Percentiles rank a stretch among this genome's conserved stretches.
These are phyloP conservation scores for Umbilicaria muhlenbergii DNA, from an alignment of 495 filamentous ascomycete species.

Conservation along the genomic window DNA sequence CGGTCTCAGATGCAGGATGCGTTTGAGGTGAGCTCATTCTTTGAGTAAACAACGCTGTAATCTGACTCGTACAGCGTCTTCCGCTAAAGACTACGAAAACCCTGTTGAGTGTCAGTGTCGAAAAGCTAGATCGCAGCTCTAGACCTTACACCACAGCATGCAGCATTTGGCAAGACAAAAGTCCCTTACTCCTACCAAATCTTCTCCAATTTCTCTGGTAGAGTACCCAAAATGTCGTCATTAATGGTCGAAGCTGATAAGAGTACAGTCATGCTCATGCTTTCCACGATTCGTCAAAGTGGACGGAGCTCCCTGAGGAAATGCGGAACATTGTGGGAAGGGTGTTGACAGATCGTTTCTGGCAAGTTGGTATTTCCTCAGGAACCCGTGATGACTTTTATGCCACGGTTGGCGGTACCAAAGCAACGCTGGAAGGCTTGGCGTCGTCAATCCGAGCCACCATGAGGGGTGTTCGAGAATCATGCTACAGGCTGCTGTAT, in stretches of 20 bases:
- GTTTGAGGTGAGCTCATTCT: not conserved
- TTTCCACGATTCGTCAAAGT: slow-evolving; percentile 79
- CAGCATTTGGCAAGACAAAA: slow-evolving; percentile 65
- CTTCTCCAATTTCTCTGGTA: slow-evolving; percentile 74
- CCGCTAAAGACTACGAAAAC: slow-evolving; percentile 79
- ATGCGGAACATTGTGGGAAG: slow-evolving; percentile 62
- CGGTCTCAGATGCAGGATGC: slow-evolving; percentile 55
- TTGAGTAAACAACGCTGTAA: not conserved
- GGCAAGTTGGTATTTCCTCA: slow-evolving; percentile 93
- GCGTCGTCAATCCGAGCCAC: slow-evolving; percentile 84
- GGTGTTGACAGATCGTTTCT: slow-evolving; percentile 90
- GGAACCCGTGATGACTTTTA: slow-evolving; percentile 96
- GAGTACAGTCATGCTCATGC: slow-evolving; percentile 63
- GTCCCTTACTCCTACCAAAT: slow-evolving; percentile 72
- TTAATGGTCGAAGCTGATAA: slow-evolving; percentile 4
- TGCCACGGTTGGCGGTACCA: slow-evolving; percentile 74
- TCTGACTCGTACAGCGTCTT: slow-evolving; percentile 32
- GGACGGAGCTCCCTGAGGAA: slow-evolving; percentile 62
- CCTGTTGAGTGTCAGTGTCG: slow-evolving; percentile 75
- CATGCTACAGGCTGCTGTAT: slow-evolving; percentile 83
- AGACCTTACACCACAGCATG: slow-evolving; percentile 54
- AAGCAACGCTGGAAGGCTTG: slow-evolving; percentile 78
- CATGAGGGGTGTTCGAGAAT: slow-evolving; percentile 77
- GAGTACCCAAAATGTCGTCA: slow-evolving; percentile 1
- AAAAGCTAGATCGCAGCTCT: slow-evolving; percentile 61